These are phyloP conservation scores for Zygosaccharomyces gambellarensis DNA, from an alignment of 805 yeast species.

Conservation along the genomic window DNA sequence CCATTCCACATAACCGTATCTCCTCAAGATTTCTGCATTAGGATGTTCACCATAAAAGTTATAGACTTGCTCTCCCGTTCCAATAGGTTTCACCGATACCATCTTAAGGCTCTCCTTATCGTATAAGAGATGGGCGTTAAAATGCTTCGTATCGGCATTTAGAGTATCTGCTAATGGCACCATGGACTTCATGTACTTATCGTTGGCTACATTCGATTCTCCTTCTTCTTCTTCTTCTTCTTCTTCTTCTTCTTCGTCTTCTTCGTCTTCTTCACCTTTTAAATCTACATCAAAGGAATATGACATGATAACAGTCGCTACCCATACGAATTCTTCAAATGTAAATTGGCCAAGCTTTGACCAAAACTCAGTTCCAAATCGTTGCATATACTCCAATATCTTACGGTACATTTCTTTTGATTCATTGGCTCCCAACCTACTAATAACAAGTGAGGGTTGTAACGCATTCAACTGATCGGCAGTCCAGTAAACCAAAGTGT, in stretches of 20 bases:
- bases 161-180: slow-evolving; percentile 89
- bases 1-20: slow-evolving; percentile 86
- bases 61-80: slow-evolving; percentile 67
- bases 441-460: slow-evolving; percentile 64
- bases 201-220: slow-evolving; percentile 37
- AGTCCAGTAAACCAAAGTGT: slow-evolving; percentile 77
- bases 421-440: slow-evolving; percentile 63
- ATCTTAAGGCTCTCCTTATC: slow-evolving; percentile 53
- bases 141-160: slow-evolving; percentile 73
- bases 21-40: slow-evolving; percentile 80
- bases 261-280: slow-evolving; percentile 14
- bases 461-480: slow-evolving; percentile 52
- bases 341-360: slow-evolving; percentile 37
- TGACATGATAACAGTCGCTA: slow-evolving; percentile 80
- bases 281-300: slow-evolving; percentile 82
- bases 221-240: slow-evolving; percentile 36
- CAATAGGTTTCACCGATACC: slow-evolving; percentile 60
- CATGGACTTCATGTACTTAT: slow-evolving; percentile 66
- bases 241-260: slow-evolving; percentile 33
- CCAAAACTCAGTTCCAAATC: slow-evolving; percentile 23
- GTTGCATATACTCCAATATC: slow-evolving; percentile 24
- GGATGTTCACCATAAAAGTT: slow-evolving; percentile 91
- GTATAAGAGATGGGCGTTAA: slow-evolving; percentile 68
- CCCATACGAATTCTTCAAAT: slow-evolving; percentile 56
- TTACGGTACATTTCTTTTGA: slow-evolving; percentile 57